These are phyloP conservation scores for Gossypium longicalyx DNA, from an alignment of 345 rosid species.

Conservation along the genomic window DNA sequence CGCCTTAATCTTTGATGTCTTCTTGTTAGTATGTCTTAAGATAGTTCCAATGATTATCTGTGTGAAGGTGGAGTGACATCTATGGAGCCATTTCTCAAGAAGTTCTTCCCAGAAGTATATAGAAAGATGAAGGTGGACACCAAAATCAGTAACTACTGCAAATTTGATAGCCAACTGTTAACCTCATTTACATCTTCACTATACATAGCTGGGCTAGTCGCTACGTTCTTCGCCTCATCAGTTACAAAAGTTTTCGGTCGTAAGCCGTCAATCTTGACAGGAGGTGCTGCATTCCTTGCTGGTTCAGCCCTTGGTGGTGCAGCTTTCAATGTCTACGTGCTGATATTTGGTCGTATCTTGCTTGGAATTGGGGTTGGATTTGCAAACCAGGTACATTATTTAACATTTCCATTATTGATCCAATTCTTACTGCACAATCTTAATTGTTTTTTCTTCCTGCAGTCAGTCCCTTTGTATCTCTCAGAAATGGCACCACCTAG, in stretches of 20 bases:
- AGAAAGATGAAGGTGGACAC: constrained; percentile 45
- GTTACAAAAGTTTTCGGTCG: constrained; percentile 59
- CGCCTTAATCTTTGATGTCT: background rate
- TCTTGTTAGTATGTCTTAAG: background rate
- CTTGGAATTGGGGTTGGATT: constrained; percentile 76
- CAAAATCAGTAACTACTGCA: constrained; percentile 59
- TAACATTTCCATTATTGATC: background rate
- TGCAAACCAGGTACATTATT: constrained; percentile 63
- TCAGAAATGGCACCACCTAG: constrained; percentile 82
- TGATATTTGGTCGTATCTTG: constrained; percentile 59
- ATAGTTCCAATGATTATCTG: background rate
- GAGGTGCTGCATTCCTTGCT: constrained; percentile 56
- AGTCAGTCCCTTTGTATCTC: constrained; percentile 75
- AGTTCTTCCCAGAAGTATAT: constrained; percentile 56
- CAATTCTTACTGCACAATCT: background rate
- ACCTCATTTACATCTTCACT: constrained; percentile 84
- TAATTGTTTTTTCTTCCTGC: constrained; percentile 2
- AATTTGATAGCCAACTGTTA: constrained; percentile 60
- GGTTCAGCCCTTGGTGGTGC: constrained; percentile 63
- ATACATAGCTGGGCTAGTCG: constrained; percentile 57
- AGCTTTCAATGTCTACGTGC: constrained; percentile 50
- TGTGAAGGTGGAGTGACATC: constrained; percentile 73
- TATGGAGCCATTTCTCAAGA: constrained; percentile 59
- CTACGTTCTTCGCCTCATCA: constrained; percentile 56
- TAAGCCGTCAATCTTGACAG: constrained; percentile 52